These are phyloP conservation scores for Cucurbitaria berberidis DNA, from an alignment of 2,329 filamentous ascomycete species.

Conservation along the genomic window DNA sequence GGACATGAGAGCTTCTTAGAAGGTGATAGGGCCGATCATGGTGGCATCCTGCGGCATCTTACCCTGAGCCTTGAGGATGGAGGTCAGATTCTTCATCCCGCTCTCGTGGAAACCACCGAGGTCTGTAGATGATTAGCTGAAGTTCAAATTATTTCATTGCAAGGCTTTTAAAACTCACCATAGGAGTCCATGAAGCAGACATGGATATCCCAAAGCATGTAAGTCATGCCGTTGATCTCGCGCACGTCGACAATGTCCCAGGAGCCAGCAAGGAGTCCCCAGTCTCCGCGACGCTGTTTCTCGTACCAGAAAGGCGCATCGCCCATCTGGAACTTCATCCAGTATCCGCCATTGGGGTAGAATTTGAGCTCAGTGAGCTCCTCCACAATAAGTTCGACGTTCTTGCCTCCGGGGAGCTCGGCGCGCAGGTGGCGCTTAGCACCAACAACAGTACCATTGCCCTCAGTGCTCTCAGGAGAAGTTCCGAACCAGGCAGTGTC, in stretches of 20 bases:
- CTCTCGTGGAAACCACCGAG: conserved; percentile 4
- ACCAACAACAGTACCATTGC: conserved; percentile 2
- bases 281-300: background rate
- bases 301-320: conserved; percentile 2
- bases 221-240: conserved; percentile 2
- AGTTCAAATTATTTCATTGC: background rate
- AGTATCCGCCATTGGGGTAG: conserved; percentile 1
- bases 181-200: conserved; percentile 6
- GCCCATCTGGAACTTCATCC: conserved; percentile 2
- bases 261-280: conserved; percentile 2
- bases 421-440: conserved; percentile 2
- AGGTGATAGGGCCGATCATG: conserved; percentile 2
- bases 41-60: background rate
- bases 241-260: conserved; percentile 2
- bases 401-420: background rate
- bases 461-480: conserved; percentile 2
- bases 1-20: background rate
- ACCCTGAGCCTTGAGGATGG: conserved; percentile 4
- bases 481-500: conserved; percentile 4
- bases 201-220: conserved; percentile 7
- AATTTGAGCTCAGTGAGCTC: background rate
- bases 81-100: conserved; percentile 3
- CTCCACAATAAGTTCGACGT: background rate
- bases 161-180: background rate
- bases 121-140: background rate